phyloP scores from a whole-genome alignment of 2,329 filamentous ascomycete genomes.

The Colletotrichum spaethianum region DNA sequence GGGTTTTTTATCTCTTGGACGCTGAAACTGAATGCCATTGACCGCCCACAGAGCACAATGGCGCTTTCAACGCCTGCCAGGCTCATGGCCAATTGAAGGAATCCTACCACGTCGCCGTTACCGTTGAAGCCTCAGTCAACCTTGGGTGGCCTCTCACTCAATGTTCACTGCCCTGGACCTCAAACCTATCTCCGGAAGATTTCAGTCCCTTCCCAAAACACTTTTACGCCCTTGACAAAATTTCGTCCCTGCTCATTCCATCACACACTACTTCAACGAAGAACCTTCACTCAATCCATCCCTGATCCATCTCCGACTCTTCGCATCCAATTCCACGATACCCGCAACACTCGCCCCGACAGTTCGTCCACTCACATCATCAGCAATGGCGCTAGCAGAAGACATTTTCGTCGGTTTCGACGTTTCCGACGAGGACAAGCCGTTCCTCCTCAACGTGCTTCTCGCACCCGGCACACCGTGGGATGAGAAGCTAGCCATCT shows the following conservation, averaged over 20 bases:
- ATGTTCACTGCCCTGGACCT: constrained; percentile 13
- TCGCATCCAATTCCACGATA: neutral
- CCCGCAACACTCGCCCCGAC: neutral
- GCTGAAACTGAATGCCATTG: constrained; percentile 30
- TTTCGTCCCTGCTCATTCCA: constrained; percentile 8
- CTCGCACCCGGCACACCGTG: constrained; percentile 45
- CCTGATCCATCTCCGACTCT: neutral
- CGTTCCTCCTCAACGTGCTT: constrained; percentile 51
- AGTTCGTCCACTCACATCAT: constrained; percentile 15
- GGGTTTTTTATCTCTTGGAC: constrained; percentile 15
- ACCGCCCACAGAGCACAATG: constrained; percentile 31
- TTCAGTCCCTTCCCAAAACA: constrained; percentile 26
- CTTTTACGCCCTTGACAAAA: constrained; percentile 7
- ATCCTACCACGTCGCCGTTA: constrained; percentile 8
- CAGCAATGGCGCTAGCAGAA: constrained; percentile 35
- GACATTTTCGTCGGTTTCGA: constrained; percentile 49
- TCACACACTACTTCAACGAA: neutral
- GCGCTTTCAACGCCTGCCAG: constrained; percentile 18
- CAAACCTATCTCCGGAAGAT: constrained; percentile 25
- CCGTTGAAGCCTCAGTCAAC: constrained; percentile 26
- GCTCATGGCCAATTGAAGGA: constrained; percentile 11
- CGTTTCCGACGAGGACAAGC: constrained; percentile 47
- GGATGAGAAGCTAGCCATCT: constrained; percentile 47
- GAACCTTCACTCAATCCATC: neutral
- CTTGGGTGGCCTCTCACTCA: constrained; percentile 10